Conservation (phyloP, 306 rosid species). For the Abrus pulchellus region DNA sequence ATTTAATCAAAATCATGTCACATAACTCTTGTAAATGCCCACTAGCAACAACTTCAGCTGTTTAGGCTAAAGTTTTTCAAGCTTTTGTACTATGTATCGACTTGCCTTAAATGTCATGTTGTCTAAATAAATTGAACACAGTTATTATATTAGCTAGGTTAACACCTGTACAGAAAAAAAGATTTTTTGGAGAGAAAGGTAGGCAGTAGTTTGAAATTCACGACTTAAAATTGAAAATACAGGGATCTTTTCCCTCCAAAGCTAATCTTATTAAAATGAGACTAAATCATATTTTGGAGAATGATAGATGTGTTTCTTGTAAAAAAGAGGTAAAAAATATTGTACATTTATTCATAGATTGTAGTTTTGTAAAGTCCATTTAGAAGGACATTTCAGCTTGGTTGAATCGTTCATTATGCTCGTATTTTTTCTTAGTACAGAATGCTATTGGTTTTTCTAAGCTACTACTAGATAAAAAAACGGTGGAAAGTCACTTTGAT, state of each 20-base stretch:
- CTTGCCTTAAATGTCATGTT: not conserved
- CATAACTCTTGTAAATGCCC: not conserved
- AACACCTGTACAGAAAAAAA: not conserved
- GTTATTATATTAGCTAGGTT: not conserved
- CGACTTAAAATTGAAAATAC: not conserved
- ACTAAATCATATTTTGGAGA: no score
- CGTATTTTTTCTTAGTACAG: no score
- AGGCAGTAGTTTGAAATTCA: not conserved
- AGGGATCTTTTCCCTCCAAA: not conserved
- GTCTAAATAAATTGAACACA: not conserved
- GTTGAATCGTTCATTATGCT: no score
- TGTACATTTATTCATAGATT: no score
- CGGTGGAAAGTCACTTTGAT: no score
- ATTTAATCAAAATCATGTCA: not conserved
- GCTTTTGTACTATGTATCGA: not conserved
- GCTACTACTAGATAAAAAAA: no score
- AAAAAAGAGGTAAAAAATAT: no score
- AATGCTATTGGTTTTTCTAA: no score
- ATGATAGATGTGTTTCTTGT: no score
- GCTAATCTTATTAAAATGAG: no score
- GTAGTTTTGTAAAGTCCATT: no score
- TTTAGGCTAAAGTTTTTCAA: not conserved
- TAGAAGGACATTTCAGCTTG: no score
- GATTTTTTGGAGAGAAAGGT: not conserved
- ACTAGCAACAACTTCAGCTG: not conserved